Evolutionary conservation across 352 stramenopile species (phyloP).

Genomic region (Aphanomyces euteiches): DNA sequence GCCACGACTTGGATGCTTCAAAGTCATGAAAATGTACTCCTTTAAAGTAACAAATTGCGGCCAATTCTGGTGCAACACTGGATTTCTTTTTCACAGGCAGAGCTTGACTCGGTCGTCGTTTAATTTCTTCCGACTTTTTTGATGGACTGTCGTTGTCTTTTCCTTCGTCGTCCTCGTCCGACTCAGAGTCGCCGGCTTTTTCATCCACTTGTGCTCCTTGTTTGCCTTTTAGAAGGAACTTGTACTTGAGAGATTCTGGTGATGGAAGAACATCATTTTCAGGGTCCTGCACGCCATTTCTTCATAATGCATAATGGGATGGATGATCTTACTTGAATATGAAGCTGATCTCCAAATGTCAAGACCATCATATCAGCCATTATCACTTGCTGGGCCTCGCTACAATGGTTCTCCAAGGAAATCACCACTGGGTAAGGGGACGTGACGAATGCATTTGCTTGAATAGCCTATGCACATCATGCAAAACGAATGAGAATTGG

Average conservation of each 20-base stretch:
- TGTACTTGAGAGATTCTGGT: conserved; percentile 33
- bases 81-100: conserved; percentile 24
- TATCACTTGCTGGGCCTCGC: conserved; percentile 42
- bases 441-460: conserved; percentile 14
- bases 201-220: conserved; percentile 24
- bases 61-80: conserved; percentile 34
- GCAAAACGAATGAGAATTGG: conserved; percentile 18
- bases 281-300: conserved; percentile 1
- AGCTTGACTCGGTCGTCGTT: background rate
- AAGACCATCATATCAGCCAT: conserved; percentile 40
- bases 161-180: conserved; percentile 33
- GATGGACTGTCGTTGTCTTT: background rate
- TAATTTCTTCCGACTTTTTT: conserved; percentile 31
- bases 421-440: conserved; percentile 51
- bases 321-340: conserved; percentile 12
- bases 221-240: conserved; percentile 42
- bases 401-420: conserved; percentile 60
- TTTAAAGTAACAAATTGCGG: conserved; percentile 31
- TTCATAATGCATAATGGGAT: conserved; percentile 12
- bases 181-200: conserved; percentile 28
- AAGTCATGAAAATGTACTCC: conserved; percentile 39
- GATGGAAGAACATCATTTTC: conserved; percentile 19
- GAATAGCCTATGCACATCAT: conserved; percentile 34
- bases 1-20: conserved; percentile 11
- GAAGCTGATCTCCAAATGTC: conserved; percentile 32